Evolutionary conservation across 2,329 filamentous ascomycete genomes (phyloP).

Genomic region (Colletotrichum sojae): DNA sequence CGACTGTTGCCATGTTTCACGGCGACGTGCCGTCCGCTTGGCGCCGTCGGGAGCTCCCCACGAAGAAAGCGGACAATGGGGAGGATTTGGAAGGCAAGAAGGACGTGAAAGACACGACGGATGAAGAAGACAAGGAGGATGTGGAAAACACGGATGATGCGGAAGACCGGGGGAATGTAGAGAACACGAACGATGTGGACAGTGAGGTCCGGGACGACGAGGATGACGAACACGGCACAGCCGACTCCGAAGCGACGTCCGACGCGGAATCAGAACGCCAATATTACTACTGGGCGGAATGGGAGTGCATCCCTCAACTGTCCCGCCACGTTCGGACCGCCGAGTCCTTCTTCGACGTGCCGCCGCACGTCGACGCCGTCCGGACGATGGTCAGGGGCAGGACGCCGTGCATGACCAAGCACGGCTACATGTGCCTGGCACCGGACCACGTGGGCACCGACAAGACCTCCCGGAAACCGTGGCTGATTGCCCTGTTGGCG

Average conservation of each 20-base stretch:
- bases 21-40: slow-evolving; percentile 7
- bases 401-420: not conserved
- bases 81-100: no score
- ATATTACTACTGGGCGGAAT: no score
- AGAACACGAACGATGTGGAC: not conserved
- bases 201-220: no score
- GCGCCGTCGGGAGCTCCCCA: not conserved
- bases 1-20: slow-evolving; percentile 11
- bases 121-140: no score
- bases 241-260: no score
- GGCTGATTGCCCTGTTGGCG: not conserved
- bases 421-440: not conserved
- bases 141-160: no score
- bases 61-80: not conserved
- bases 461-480: not conserved
- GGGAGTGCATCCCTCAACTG: not conserved
- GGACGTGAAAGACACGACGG: no score
- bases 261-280: no score
- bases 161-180: not conserved
- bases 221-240: no score
- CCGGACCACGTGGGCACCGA: not conserved
- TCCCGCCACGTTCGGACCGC: not conserved
- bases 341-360: not conserved
- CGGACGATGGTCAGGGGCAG: not conserved
- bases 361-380: not conserved